Evolutionary conservation across 2,329 filamentous ascomycete genomes (phyloP).

Genomic region (Ophiostoma populinum): DNA sequence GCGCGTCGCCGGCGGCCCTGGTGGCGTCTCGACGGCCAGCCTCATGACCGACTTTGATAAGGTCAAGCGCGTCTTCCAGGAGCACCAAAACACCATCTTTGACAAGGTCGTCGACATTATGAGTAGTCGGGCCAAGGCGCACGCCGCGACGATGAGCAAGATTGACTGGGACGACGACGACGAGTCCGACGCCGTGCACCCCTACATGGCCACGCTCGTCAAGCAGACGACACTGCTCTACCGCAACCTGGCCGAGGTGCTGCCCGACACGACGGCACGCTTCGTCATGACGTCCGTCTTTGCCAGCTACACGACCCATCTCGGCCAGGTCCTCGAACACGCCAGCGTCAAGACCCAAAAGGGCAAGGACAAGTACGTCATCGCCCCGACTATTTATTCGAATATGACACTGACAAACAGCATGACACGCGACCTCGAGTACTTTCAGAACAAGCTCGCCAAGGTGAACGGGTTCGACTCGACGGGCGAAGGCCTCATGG

Average conservation of each 20-base stretch:
- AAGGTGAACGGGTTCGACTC: constrained; percentile 68
- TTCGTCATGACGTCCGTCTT: constrained; percentile 83
- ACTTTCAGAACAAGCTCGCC: constrained; percentile 51
- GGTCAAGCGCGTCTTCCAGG: constrained; percentile 64
- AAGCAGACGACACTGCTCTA: constrained; percentile 78
- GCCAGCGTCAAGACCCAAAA: constrained; percentile 45
- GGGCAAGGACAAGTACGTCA: constrained; percentile 53
- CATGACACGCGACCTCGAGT: constrained; percentile 59
- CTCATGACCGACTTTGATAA: constrained; percentile 79
- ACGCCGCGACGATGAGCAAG: constrained; percentile 57
- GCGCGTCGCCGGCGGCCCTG: constrained; percentile 36
- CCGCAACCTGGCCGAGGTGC: constrained; percentile 64
- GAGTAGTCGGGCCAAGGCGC: constrained; percentile 55
- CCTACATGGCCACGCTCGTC: constrained; percentile 72
- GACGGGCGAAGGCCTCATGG: constrained; percentile 50
- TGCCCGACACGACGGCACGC: constrained; percentile 57
- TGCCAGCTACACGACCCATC: constrained; percentile 61
- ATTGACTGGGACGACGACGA: constrained; percentile 52
- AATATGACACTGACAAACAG: constrained; percentile 24
- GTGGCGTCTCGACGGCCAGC: constrained; percentile 22
- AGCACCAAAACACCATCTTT: constrained; percentile 80
- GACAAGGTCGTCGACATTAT: constrained; percentile 91
- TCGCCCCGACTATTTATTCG: constrained; percentile 1
- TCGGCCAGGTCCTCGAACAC: constrained; percentile 52
- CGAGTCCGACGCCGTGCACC: constrained; percentile 25